Evolutionary conservation across 192 early-diverging fungal genomes (phyloP).

Genomic region (Entomortierella chlamydospora): DNA sequence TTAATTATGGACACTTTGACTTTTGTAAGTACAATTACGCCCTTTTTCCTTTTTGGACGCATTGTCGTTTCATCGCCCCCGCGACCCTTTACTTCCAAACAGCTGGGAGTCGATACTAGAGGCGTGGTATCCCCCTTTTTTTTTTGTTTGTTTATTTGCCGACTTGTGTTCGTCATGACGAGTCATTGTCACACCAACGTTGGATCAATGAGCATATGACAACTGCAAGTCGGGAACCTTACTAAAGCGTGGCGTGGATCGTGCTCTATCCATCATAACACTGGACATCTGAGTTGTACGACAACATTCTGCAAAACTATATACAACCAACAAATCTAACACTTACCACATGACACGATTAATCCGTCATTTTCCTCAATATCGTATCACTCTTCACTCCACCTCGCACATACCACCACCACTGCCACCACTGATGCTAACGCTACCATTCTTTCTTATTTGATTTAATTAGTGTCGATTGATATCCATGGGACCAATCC

Average conservation of each 20-base stretch:
- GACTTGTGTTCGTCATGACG: not conserved
- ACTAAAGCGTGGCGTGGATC: conserved; percentile 39
- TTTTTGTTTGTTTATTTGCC: not conserved
- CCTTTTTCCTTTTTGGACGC: not conserved
- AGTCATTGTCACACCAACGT: conserved; percentile 33
- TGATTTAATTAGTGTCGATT: too few species aligned
- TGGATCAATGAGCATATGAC: conserved; percentile 40
- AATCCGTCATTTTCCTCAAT: conserved; percentile 2
- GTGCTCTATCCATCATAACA: conserved; percentile 22
- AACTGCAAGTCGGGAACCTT: conserved; percentile 25
- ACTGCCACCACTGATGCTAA: too few species aligned
- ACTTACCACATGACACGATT: conserved; percentile 4
- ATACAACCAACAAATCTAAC: too few species aligned
- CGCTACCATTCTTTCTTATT: too few species aligned
- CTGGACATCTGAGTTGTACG: too few species aligned
- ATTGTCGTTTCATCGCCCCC: too few species aligned
- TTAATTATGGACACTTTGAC: conserved; percentile 11
- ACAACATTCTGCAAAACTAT: too few species aligned
- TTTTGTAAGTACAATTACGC: too few species aligned
- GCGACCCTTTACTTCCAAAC: too few species aligned
- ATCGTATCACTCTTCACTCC: not conserved
- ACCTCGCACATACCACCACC: too few species aligned
- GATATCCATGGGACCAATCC: too few species aligned
- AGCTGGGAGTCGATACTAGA: too few species aligned
- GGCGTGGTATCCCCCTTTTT: not conserved